These are phyloP conservation scores for Talaromyces sp. DNA, from an alignment of 2,329 filamentous ascomycete species.

Conservation along the genomic window DNA sequence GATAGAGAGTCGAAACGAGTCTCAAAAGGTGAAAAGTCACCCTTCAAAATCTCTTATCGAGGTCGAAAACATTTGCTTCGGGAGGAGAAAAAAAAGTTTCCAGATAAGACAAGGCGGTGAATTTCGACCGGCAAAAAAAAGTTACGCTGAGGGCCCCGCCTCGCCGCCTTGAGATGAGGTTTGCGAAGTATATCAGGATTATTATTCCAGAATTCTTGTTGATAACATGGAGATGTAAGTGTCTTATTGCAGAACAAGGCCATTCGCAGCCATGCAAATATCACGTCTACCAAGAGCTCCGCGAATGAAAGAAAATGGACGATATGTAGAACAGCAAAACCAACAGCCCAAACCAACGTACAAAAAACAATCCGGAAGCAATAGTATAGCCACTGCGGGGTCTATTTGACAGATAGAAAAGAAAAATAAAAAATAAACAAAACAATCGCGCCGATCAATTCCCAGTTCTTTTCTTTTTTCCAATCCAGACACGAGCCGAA, in stretches of 20 bases:
- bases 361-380: background rate
- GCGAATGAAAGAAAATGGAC: background rate
- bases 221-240: background rate
- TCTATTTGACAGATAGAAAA: background rate
- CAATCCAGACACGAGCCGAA: background rate
- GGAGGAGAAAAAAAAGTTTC: background rate
- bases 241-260: background rate
- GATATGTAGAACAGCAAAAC: background rate
- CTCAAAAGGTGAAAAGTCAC: background rate
- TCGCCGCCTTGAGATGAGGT: background rate
- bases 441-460: background rate
- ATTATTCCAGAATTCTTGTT: background rate
- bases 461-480: conserved; percentile 1
- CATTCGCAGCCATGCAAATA: background rate
- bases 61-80: background rate
- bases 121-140: conserved; percentile 1
- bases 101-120: background rate
- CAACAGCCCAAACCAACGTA: background rate
- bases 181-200: background rate
- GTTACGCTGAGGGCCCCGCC: background rate
- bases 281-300: background rate
- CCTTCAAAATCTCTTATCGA: background rate
- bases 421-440: background rate
- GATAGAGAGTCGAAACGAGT: background rate
- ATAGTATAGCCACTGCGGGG: background rate